Conservation (phyloP, 345 rosid genomes). For the Combretum micranthum region DNA sequence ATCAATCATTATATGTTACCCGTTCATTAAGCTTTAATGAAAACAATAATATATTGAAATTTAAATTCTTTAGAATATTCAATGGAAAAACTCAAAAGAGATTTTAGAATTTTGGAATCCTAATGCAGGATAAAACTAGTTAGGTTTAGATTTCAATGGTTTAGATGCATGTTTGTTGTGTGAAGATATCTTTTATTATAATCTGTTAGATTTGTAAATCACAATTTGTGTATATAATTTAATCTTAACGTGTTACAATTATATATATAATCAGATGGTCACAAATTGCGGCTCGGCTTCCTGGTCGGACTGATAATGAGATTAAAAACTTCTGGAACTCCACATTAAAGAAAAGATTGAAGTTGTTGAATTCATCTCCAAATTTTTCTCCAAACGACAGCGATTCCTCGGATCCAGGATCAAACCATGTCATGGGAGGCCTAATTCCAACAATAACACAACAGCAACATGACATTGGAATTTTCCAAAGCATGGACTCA, state of each 20-base stretch:
- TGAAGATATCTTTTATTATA: too few relatives aligned
- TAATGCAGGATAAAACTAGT: too few relatives aligned
- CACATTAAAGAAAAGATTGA: conserved; percentile 64
- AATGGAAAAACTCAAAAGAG: too few relatives aligned
- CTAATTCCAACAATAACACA: conserved; percentile 32
- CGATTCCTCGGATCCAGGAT: conserved; percentile 44
- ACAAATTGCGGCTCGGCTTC: conserved; percentile 85
- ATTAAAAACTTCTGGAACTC: conserved; percentile 97
- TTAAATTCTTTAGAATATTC: too few relatives aligned
- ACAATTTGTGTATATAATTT: background rate
- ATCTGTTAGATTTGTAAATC: background rate
- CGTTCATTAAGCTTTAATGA: too few relatives aligned
- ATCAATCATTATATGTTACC: too few relatives aligned
- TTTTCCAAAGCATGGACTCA: conserved; percentile 40
- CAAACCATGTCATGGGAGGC: conserved; percentile 21
- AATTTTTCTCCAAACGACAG: conserved; percentile 54
- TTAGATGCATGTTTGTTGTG: too few relatives aligned
- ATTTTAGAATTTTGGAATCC: too few relatives aligned
- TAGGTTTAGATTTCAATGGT: too few relatives aligned
- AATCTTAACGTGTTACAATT: too few relatives aligned
- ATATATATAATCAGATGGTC: conserved; percentile 56
- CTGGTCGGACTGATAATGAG: conserved; percentile 90
- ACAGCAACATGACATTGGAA: conserved; percentile 38
- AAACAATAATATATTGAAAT: too few relatives aligned
- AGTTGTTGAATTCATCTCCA: conserved; percentile 22